A percentile compares a stretch with the other conserved stretches of the same genome.
Conservation (phyloP, 345 rosid species). For the Cardamine resedifolia region DNA sequence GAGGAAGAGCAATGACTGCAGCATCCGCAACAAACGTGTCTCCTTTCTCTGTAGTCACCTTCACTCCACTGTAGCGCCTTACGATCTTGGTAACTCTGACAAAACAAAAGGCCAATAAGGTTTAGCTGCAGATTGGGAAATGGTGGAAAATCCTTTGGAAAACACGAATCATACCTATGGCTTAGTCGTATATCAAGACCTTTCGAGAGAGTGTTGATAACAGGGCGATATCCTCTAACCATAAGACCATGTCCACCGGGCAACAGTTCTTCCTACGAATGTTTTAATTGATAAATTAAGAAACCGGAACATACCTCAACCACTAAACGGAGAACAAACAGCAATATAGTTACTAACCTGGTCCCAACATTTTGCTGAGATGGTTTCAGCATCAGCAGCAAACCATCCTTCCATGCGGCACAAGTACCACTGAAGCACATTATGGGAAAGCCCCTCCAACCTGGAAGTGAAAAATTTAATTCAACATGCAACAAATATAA, state of each 20-base stretch:
- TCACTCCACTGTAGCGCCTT: constrained; percentile 73
- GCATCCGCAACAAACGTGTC: constrained; percentile 77
- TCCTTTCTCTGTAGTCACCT: constrained; percentile 74
- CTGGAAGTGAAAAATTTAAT: constrained; percentile 36
- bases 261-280: constrained; percentile 71
- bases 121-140: neutral
- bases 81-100: constrained; percentile 65
- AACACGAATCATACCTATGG: constrained; percentile 55
- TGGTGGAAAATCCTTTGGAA: neutral
- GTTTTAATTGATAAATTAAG: neutral
- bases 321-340: neutral
- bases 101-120: neutral
- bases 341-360: constrained; percentile 44
- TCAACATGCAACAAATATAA: constrained; percentile 16
- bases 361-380: constrained; percentile 89
- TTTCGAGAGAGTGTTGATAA: constrained; percentile 92
- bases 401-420: constrained; percentile 99
- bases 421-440: constrained; percentile 95
- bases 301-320: neutral
- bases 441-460: constrained; percentile 71
- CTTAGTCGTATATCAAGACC: constrained; percentile 83
- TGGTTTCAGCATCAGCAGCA: constrained; percentile 97
- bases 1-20: constrained; percentile 76
- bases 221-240: constrained; percentile 96
- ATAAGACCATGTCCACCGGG: constrained; percentile 99